Evolutionary conservation across 208 protist genomes (phyloP).

Genomic region (Acanthamoeba healyi): DNA sequence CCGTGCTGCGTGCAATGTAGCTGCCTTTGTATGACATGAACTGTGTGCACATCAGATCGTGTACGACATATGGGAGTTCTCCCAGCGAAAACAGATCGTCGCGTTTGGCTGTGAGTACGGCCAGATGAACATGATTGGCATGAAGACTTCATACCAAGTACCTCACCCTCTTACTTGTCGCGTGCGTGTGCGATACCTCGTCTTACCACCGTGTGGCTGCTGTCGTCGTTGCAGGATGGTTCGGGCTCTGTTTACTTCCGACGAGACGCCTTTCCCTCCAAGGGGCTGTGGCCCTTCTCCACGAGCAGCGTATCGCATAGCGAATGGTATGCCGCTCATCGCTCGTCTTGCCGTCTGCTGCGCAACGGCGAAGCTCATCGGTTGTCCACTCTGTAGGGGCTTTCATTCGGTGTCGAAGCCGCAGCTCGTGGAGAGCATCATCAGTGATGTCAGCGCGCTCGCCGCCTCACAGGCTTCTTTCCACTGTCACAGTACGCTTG

Average conservation of each 20-base stretch:
- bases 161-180: background rate
- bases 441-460: conserved; percentile 7
- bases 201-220: background rate
- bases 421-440: conserved; percentile 50
- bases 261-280: conserved; percentile 39
- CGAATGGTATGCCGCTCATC: conserved; percentile 44
- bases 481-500: too few relatives aligned
- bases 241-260: conserved; percentile 33
- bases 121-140: conserved; percentile 72
- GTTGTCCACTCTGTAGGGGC: too few relatives aligned
- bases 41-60: conserved; percentile 24
- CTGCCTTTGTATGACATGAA: too few relatives aligned
- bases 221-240: background rate
- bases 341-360: too few relatives aligned
- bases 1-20: too few relatives aligned
- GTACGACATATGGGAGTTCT: conserved; percentile 30
- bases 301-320: conserved; percentile 17
- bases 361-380: too few relatives aligned
- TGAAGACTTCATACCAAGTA: conserved; percentile 41
- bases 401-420: conserved; percentile 37
- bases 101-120: conserved; percentile 63
- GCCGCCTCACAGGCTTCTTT: background rate
- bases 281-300: conserved; percentile 52
- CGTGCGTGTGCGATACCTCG: background rate
- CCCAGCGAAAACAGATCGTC: background rate